Base-by-base conservation (phyloP, 2,329 filamentous ascomycete genomes). In the Talaromyces albobiverticillius region DNA sequence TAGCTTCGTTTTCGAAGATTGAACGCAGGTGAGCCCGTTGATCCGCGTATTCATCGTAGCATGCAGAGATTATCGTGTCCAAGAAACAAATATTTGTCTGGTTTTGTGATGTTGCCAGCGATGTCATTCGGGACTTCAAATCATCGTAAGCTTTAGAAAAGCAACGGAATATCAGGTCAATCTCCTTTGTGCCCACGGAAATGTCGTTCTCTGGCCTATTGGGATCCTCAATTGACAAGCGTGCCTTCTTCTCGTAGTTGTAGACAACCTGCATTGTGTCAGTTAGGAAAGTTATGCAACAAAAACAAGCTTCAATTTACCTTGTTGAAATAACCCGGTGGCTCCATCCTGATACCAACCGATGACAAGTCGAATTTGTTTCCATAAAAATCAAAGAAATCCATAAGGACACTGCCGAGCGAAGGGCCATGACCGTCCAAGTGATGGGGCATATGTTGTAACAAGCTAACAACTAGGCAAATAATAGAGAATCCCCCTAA, bases 401-500 rank as follows among this genome's bases (percentile, higher is more conserved):
- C 84, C 71, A 97, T 82, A 9, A 99, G 78, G 51, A 95, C 77
- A 61, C 91, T 83, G 11, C 91, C 92, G 1, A 95, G 81, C 61
- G 95, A 85, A 46, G 86, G 79, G 34, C 84, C 78, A 1, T 81
- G 77, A 4, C 89, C 84, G 1, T 87, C 77, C 57, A 86, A 80
- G 1, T 86, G 77, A 57, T 86, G 81, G 9, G 90, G 89, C 77
- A 91, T 83, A 60, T 89, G 79, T 67, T 96, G 89, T 45, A 97
- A 75, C 71, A 96, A 85, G 76, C 89, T 94, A 55, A 94, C 89
- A 5, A 96, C 89, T 58, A 99, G 79, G 75, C 94, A 99, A 53
- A 93, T 96, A 59, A 95, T 88, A 1, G 91, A 90, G 67, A 96
- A 97, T 2, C 94, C 94, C 51, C 94, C 94, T 50, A 99, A 84